Conservation (phyloP, 306 rosid genomes). For the Medicago ruthenica region DNA sequence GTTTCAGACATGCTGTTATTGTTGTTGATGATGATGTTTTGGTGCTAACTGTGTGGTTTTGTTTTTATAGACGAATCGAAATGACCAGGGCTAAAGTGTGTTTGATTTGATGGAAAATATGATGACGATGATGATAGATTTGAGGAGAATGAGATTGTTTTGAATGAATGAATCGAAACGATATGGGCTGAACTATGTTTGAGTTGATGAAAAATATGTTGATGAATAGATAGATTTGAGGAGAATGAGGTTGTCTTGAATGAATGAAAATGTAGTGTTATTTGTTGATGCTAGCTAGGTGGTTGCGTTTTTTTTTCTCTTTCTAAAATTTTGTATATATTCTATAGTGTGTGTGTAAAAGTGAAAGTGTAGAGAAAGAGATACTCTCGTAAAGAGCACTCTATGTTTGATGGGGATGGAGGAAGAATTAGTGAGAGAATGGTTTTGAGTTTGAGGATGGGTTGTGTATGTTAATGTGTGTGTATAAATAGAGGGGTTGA, state of each 20-base stretch:
- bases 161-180: too few relatives aligned
- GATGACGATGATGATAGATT: too few relatives aligned
- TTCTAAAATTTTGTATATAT: background rate
- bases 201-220: background rate
- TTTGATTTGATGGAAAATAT: too few relatives aligned
- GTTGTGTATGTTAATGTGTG: background rate
- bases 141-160: too few relatives aligned
- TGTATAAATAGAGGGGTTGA: slow-evolving; percentile 47
- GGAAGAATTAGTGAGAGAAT: background rate
- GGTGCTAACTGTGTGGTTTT: too few relatives aligned
- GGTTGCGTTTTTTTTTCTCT: background rate
- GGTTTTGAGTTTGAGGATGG: slow-evolving; percentile 33
- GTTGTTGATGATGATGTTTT: too few relatives aligned
- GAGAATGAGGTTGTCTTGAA: background rate
- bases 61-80: background rate
- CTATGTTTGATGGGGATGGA: slow-evolving; percentile 28
- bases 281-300: too few relatives aligned
- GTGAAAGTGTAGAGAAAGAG: slow-evolving; percentile 28
- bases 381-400: slow-evolving; percentile 57
- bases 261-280: background rate
- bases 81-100: too few relatives aligned
- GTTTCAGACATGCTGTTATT: slow-evolving; percentile 26
- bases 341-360: background rate
- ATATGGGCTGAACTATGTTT: background rate
- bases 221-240: background rate